Percentiles rank a stretch among this genome's conserved stretches.
Conservation (phyloP, 305 asterid species). For the Solanum hybrid region DNA sequence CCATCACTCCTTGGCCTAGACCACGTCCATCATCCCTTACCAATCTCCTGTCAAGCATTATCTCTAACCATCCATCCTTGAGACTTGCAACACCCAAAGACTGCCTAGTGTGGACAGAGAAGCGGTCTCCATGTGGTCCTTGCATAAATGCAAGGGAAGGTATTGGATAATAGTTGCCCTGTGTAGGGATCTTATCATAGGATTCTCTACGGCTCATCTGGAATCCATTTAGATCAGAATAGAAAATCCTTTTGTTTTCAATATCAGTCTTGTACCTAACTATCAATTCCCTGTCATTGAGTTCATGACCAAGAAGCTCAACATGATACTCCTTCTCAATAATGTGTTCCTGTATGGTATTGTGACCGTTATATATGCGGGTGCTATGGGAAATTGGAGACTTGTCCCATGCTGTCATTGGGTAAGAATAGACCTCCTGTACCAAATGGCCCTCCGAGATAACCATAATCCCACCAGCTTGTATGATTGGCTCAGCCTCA, state of each 20-base stretch:
- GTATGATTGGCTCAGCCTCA: slow-evolving; percentile 51
- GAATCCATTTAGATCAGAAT: slow-evolving; percentile 85
- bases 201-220: slow-evolving; percentile 94
- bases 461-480: slow-evolving; percentile 56
- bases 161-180: slow-evolving; percentile 98
- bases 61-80: slow-evolving; percentile 76
- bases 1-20: slow-evolving; percentile 93
- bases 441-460: slow-evolving; percentile 77
- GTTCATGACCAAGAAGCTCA: slow-evolving; percentile 64
- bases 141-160: slow-evolving; percentile 89
- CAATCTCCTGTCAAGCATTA: slow-evolving; percentile 88
- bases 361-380: slow-evolving; percentile 48
- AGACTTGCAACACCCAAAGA: slow-evolving; percentile 86
- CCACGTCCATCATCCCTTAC: slow-evolving; percentile 92
- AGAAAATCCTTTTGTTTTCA: slow-evolving; percentile 61
- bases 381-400: slow-evolving; percentile 85
- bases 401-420: slow-evolving; percentile 57
- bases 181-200: slow-evolving; percentile 83
- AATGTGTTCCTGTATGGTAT: slow-evolving; percentile 58
- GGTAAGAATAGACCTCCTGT: slow-evolving; percentile 64
- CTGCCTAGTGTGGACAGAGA: slow-evolving; percentile 82
- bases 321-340: slow-evolving; percentile 94
- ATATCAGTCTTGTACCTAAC: slow-evolving; percentile 67
- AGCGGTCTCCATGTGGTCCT: slow-evolving; percentile 55
- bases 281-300: slow-evolving; percentile 60